Evolutionary conservation across 495 filamentous ascomycete species (phyloP).

Genomic region (Durotheca rogersii): DNA sequence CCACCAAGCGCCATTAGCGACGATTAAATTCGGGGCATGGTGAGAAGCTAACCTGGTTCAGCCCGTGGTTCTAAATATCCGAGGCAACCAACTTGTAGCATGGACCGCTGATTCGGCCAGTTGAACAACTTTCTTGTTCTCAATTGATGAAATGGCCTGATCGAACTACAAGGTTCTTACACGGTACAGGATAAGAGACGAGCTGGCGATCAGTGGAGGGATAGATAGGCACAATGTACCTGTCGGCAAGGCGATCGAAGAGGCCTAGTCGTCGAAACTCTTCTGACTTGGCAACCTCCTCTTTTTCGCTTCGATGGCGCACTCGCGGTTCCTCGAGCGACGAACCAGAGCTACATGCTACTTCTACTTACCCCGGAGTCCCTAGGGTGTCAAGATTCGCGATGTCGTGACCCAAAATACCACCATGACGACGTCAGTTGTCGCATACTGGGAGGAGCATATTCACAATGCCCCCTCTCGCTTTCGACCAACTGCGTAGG

Average conservation of each 20-base stretch:
- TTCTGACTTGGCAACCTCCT: conserved; percentile 27
- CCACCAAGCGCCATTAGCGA: conserved; percentile 27
- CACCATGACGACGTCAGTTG: conserved; percentile 5
- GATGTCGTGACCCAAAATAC: no score
- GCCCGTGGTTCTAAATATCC: conserved; percentile 31
- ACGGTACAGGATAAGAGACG: conserved; percentile 22
- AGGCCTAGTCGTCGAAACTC: conserved; percentile 23
- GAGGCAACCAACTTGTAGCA: conserved; percentile 31
- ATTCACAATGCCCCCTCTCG: background rate
- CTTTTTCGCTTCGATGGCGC: conserved; percentile 32
- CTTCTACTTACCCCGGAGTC: conserved; percentile 12
- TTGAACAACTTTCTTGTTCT: conserved; percentile 22
- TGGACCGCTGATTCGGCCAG: conserved; percentile 24
- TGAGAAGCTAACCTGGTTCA: conserved; percentile 22
- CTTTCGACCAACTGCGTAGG: background rate
- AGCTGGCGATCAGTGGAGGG: no score
- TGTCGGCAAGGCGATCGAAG: conserved; percentile 27
- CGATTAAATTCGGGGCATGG: conserved; percentile 25
- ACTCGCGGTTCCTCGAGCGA: conserved; percentile 21
- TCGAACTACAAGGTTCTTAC: conserved; percentile 28
- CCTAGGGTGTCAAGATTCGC: background rate
- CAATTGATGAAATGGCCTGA: conserved; percentile 32
- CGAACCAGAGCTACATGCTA: conserved; percentile 14
- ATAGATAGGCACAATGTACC: conserved; percentile 11
- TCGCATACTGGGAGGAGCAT: conserved; percentile 5